These are phyloP conservation scores for Helminthosporium solani DNA, from an alignment of 2,329 filamentous ascomycete species.

Conservation along the genomic window DNA sequence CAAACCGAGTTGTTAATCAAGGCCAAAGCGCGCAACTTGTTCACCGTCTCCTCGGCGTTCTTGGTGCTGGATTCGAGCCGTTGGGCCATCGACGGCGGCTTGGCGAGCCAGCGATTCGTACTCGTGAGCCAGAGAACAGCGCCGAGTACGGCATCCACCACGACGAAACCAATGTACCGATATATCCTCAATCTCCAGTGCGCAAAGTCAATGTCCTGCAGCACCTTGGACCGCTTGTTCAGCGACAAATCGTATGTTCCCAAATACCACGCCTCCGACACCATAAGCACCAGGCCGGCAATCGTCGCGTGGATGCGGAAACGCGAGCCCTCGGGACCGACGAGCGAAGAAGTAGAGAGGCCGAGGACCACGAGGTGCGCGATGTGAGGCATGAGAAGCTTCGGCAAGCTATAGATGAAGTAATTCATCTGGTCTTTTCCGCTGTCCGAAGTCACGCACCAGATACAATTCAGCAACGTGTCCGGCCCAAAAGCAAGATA, in stretches of 20 bases:
- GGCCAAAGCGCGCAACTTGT: conserved; percentile 69
- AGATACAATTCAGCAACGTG: conserved; percentile 73
- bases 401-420: conserved; percentile 77
- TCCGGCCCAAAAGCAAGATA: conserved; percentile 82
- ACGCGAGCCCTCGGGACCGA: conserved; percentile 61
- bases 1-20: conserved; percentile 79
- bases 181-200: conserved; percentile 68
- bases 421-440: conserved; percentile 66
- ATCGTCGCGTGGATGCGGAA: conserved; percentile 75
- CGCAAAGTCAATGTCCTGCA: conserved; percentile 66
- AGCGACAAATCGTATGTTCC: conserved; percentile 63
- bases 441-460: conserved; percentile 65
- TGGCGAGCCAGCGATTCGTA: conserved; percentile 76
- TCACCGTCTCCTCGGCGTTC: conserved; percentile 59
- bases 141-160: conserved; percentile 64
- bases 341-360: conserved; percentile 69
- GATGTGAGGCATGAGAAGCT: conserved; percentile 74
- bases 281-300: conserved; percentile 58
- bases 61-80: conserved; percentile 63
- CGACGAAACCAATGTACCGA: conserved; percentile 64
- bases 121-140: conserved; percentile 70
- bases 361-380: conserved; percentile 72
- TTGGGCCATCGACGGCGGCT: conserved; percentile 61
- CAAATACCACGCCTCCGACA: conserved; percentile 66
- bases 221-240: conserved; percentile 63